Base-by-base conservation (phyloP, 306 rosid genomes). In the Cucumis hystrix region DNA sequence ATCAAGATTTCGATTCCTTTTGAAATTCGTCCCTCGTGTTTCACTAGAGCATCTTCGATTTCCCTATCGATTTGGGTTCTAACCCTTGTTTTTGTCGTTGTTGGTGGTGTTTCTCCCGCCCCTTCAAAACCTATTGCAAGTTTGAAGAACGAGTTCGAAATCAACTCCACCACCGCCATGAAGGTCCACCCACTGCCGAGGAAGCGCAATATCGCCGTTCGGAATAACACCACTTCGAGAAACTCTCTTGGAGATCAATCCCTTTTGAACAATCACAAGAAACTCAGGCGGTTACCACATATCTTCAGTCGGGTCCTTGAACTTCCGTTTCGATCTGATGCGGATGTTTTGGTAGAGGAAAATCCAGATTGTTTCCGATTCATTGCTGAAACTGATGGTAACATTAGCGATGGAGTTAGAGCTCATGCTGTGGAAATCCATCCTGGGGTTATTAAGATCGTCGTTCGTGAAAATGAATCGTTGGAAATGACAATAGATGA, bases 291-390 rank as follows among this genome's bases (percentile, higher is more conserved):
- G 12, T 87, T 96, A 3, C 99, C 99, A 8, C 99, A 96, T 39
- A 91, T 96, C 25, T 96, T 96, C 84, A 89, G 89, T 79, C 89
- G 99, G 74, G 92, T 96, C 45, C 88, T 96, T 63, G 99, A 96
- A 80, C 96, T 96, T 1, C 98, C 98, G 0, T 92, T 96, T 77
- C 96, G 96, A 8, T 92, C 99, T 33, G 99, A 96, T 49, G 99
- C 99, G 0, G 96, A 96, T 8, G 99, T 96, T 1, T 74, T 84
- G 16, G 75, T 96, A 8, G 90, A 91, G 79, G 99, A 96, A 70
- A 89, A 69, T 1, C 81, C 89, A 4, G 97, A 96, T 25, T 96
- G 85, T 83, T 96, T 96, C 83, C 97, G 98, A 40, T 96, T 96
- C 75, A 84, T 87, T 10, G 98, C 91, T 33, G 97, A 89, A 76